Conservation (phyloP, 352 stramenopile genomes). For the Phytophthora macrochlamydospora region DNA sequence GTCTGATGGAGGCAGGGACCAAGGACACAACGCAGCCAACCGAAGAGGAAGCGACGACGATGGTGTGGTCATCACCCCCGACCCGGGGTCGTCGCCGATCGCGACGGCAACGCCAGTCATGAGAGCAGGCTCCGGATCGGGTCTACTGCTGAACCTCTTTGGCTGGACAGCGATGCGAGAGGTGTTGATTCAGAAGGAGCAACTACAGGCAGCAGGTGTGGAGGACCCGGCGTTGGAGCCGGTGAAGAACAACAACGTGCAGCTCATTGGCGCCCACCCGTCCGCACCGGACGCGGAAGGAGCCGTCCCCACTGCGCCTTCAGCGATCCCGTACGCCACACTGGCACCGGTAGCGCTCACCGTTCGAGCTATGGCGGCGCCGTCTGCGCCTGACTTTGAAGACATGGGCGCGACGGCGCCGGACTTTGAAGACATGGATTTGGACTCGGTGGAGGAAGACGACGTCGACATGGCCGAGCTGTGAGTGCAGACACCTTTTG, state of each 20-base stretch:
- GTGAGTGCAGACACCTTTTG: slow-evolving; percentile 8
- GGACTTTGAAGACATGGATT: slow-evolving; percentile 37
- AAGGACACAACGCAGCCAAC: slow-evolving; percentile 14
- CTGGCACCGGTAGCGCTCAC: slow-evolving; percentile 27
- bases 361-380: slow-evolving; percentile 40
- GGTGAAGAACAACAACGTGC: slow-evolving; percentile 45
- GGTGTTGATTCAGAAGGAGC: slow-evolving; percentile 58
- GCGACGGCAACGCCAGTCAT: slow-evolving; percentile 34
- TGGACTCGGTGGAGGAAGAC: slow-evolving; percentile 30
- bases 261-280: slow-evolving; percentile 50
- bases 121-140: slow-evolving; percentile 28
- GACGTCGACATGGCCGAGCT: slow-evolving; percentile 29
- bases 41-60: slow-evolving; percentile 33
- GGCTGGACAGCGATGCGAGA: slow-evolving; percentile 61
- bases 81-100: slow-evolving; percentile 34
- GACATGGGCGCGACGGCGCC: slow-evolving; percentile 37
- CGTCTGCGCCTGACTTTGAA: slow-evolving; percentile 46
- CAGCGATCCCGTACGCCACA: slow-evolving; percentile 33
- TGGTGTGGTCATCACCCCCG: slow-evolving; percentile 29
- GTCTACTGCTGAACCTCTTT: slow-evolving; percentile 54
- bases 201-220: slow-evolving; percentile 39
- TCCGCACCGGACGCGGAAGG: slow-evolving; percentile 33
- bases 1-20: slow-evolving; percentile 10
- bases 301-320: slow-evolving; percentile 28
- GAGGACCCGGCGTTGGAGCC: slow-evolving; percentile 43